Evolutionary conservation across 1,284 basidiomycete genomes (phyloP).

Genomic region (Peniophora sp.): DNA sequence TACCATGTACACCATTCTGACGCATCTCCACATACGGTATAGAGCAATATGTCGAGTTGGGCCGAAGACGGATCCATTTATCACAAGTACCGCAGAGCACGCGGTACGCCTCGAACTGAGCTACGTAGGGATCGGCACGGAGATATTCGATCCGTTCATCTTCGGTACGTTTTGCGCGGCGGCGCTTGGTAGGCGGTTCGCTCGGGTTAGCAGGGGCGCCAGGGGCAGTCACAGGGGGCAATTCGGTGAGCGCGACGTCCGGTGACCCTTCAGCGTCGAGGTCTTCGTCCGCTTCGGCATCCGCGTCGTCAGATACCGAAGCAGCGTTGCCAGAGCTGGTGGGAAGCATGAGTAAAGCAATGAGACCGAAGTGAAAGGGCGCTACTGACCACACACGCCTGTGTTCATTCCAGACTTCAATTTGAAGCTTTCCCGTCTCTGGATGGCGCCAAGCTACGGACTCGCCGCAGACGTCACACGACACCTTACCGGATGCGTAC

Average conservation of each 20-base stretch:
- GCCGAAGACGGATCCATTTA: constrained; percentile 74
- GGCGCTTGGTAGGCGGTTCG: constrained; percentile 31
- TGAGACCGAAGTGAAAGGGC: constrained; percentile 3
- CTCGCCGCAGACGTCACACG: constrained; percentile 53
- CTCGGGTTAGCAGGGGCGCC: constrained; percentile 11
- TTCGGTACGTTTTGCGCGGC: constrained; percentile 69
- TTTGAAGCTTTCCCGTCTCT: constrained; percentile 48
- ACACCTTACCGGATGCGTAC: constrained; percentile 52
- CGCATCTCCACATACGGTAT: no score
- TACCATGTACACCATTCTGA: no score
- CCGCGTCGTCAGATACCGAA: constrained; percentile 2
- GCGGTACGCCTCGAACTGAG: constrained; percentile 68
- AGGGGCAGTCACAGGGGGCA: constrained; percentile 11
- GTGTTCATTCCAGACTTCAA: constrained; percentile 64
- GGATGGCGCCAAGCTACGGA: constrained; percentile 59
- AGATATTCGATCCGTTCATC: constrained; percentile 72
- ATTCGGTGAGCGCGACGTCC: constrained; percentile 3
- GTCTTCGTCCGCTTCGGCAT: background rate
- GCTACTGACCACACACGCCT: constrained; percentile 42
- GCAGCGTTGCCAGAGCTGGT: constrained; percentile 1
- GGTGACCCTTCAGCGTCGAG: background rate
- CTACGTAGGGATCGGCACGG: constrained; percentile 65
- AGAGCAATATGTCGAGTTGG: constrained; percentile 77
- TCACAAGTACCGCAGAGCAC: constrained; percentile 71
- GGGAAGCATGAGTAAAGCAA: constrained; percentile 1